Evolutionary conservation across 1,139 yeast genomes (phyloP), one percentile per base, ranked within the genome.

Genomic region (Kodamaea alishanica): DNA sequence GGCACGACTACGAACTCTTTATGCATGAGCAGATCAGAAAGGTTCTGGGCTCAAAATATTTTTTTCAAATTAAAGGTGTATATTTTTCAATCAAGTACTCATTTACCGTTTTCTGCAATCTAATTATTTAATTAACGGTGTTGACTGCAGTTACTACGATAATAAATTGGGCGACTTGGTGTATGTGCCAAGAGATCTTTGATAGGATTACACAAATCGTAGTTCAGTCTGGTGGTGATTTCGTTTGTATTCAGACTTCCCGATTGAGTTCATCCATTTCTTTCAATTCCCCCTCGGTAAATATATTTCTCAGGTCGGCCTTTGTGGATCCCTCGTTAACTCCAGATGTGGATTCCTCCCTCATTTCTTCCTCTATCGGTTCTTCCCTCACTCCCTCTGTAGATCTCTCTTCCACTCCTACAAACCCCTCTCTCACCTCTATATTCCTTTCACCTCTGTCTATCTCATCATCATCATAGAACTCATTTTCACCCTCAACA

Each of bases 401-500:
- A 7, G n/a, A 15, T 4, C 10, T 30, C 29, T 25, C 4, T 6
- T 15, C 20, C 4, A 4, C 20, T 15, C 4, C 20, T 15, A 3
- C 20, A 3, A 3, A 15, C 20, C 20, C 20, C 20, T 3, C 20
- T 26, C 32, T 11, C 3, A 27, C 12, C 5, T 15, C 34, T 20
- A 67, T 58, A 47, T 67, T 57, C 36, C 48, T 54, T 35, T 66
- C 72, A 6, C 74, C 75, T 26, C 57, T 56, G 38, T 76, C 76
- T 44, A 70, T 72, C 36, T 74, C 79, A 36, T 76, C 82, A 41
- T 73, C 79, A 39, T 78, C 84, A 50, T 79, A 84, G 54, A 76
- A 82, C 56, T 82, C 94, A 50, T 74, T 79, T 34, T 75, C 82
- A 4, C 80, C 79, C 50, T 76, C 81, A 39, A 85, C 70, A 26